Evolutionary conservation across 495 filamentous ascomycete genomes (phyloP), one percentile per base, ranked within the genome.

Genomic region (Penicillium egyptiacum): DNA sequence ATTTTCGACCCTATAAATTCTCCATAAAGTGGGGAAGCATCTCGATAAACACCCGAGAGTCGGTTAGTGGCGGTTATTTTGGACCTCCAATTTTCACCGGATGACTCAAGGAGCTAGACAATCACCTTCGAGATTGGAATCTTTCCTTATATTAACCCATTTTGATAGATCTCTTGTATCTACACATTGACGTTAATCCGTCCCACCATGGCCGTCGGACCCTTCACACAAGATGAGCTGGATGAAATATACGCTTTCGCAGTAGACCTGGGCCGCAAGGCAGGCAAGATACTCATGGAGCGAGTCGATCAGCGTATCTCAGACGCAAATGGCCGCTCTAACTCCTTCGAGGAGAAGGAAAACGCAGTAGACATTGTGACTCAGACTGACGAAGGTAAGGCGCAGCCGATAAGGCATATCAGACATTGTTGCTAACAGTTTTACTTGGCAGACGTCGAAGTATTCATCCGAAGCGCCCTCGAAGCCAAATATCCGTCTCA

Each of bases 301-400:
- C 55, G 78, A 67, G 66, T 74, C 53, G 63, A 79, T 72, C 61
- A 78, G 63, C 65, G 79, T 48, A 73, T 72, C 45, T 66, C 60
- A 22, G 62, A 62, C 19, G 57, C 48, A 45, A 58, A 70, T 11
- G 59, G 54, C 11, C 6, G 37, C 30, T 50, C 57, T 6, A 64
- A 74, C 45, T 49, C 54, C 8, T 72, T 74, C 23, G 63, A 71
- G 17, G 75, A 78, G 70, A 90, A 90, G 62, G 84, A 86, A 17
- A 88, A 79, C 63, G 76, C 87, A 0, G 87, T 90, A 10, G 86
- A 89, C 65, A 82, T 89, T 49, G 86, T 90, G 31, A 88, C 86
- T 26, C 82, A 88, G 72, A 85, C 83, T 1, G 86, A 88, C 63
- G 81, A 87, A 70, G 84, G 86, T 86, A 62, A 41, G 31, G 16